Evolutionary conservation across 2,329 filamentous ascomycete genomes (phyloP), one percentile per base, ranked within the genome.

Genomic region (Raffaelea deltoideospora): DNA sequence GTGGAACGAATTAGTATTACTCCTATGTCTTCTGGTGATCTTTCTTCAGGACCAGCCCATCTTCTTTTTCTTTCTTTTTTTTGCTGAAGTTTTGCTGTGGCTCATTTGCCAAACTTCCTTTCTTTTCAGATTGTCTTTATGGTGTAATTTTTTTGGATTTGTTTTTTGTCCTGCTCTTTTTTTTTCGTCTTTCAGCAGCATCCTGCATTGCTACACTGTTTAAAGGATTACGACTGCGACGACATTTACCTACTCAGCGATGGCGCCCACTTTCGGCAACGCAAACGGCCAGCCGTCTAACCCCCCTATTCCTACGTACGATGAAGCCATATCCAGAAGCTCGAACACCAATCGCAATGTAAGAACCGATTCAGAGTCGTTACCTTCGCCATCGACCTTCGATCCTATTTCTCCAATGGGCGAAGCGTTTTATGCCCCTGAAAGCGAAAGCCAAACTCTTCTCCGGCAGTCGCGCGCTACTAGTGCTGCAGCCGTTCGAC

Each of bases 241-340:
- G 23, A 26, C 23, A 8, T 26, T 26, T n/a, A n/a, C n/a, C n/a
- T n/a, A n/a, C n/a, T n/a, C n/a, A n/a, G 15, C 31, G 11, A 37
- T 37, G 35, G 35, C 35, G 19, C 31, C 35, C 14, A 13, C 10
- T 4, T 3, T 18, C 18, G 30, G 18, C 20, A 21, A 28, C 59
- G 57, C 52, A 55, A 48, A 54, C 59, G 44, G 74, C 47, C 58
- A 63, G 39, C 62, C 62, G 41, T 75, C 76, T 55, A 68, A 72
- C 50, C 59, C 83, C 36, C 80, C 81, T 23, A 88, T 90, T 53
- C 84, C 83, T 22, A 76, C 76, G 31, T 90, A 90, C 57, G 83
- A 88, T 56, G 83, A 92, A 61, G 83, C 84, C 44, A 69, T 72
- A 41, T 73, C 74, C 15, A n/a, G 38, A 29, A 21, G 78, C 58